phyloP scores from a whole-genome alignment of 805 yeast species.

The Kuraishia ogatae region DNA sequence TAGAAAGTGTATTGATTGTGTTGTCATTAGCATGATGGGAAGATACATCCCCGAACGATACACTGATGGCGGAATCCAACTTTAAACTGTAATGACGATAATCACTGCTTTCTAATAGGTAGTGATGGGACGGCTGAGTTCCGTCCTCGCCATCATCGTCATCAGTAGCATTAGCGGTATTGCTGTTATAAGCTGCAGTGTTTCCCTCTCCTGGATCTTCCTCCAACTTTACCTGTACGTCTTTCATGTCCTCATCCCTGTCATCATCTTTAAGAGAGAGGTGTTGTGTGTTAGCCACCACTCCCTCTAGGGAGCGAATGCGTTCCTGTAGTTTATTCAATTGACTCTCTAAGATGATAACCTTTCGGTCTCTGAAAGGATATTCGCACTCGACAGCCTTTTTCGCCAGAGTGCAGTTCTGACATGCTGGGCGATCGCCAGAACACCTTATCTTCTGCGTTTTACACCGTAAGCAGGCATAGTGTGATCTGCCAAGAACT shows the following conservation, averaged over 20 bases:
- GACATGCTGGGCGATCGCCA: conserved; percentile 26
- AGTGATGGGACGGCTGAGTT: neutral
- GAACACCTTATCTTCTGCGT: conserved; percentile 42
- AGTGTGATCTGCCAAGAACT: conserved; percentile 20
- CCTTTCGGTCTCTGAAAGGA: conserved; percentile 20
- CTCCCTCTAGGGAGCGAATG: conserved; percentile 14
- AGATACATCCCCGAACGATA: conserved; percentile 17
- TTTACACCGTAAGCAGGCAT: conserved; percentile 43
- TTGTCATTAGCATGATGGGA: conserved; percentile 3
- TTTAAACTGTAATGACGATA: conserved; percentile 9
- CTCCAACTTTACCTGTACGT: neutral
- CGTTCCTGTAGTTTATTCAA: conserved; percentile 15
- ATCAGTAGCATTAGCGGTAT: neutral
- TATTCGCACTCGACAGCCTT: conserved; percentile 13
- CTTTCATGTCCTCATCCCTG: neutral
- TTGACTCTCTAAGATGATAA: conserved; percentile 19
- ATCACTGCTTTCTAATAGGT: neutral
- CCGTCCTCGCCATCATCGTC: neutral
- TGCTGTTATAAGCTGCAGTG: neutral
- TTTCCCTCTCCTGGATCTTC: neutral
- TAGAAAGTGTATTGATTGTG: neutral
- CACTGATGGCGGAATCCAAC: conserved; percentile 16
- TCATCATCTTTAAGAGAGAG: neutral
- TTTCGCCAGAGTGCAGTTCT: conserved; percentile 14
- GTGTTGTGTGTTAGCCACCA: conserved; percentile 2